These are phyloP conservation scores for Cichorium intybus DNA, from an alignment of 140 eudicot species.

Conservation along the genomic window DNA sequence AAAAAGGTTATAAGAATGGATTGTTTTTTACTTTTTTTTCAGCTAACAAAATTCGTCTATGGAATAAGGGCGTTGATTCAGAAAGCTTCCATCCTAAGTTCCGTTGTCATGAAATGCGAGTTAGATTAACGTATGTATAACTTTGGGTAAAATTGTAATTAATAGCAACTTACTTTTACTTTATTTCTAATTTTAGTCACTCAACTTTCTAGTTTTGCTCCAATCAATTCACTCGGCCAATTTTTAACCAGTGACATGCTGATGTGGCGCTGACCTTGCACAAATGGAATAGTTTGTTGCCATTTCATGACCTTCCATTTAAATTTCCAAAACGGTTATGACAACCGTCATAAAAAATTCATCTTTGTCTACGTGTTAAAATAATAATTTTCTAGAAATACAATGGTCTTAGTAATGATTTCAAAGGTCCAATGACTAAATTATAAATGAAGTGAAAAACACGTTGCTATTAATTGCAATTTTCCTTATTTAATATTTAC, in stretches of 20 bases:
- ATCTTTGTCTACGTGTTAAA: no score
- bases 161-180: background rate
- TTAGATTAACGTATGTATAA: slow-evolving; percentile 57
- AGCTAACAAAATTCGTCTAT: slow-evolving; percentile 84
- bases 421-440: no score
- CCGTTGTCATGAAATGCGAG: slow-evolving; percentile 83
- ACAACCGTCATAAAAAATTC: no score
- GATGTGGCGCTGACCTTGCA: no score
- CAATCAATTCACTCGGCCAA: no score
- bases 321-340: no score
- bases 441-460: no score
- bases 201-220: background rate
- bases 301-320: no score
- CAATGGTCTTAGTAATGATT: slow-evolving; percentile 14
- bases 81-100: slow-evolving; percentile 87
- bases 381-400: background rate
- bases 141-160: background rate
- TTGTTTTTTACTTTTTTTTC: slow-evolving; percentile 24
- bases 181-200: background rate
- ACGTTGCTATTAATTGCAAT: no score
- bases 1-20: background rate
- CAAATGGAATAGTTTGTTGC: no score
- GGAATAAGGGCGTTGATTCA: slow-evolving; percentile 99
- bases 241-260: no score
- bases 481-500: no score